These are phyloP conservation scores for Tetrahymena malaccensis DNA, from an alignment of 73 alveolate genomes.

Conservation along the genomic window DNA sequence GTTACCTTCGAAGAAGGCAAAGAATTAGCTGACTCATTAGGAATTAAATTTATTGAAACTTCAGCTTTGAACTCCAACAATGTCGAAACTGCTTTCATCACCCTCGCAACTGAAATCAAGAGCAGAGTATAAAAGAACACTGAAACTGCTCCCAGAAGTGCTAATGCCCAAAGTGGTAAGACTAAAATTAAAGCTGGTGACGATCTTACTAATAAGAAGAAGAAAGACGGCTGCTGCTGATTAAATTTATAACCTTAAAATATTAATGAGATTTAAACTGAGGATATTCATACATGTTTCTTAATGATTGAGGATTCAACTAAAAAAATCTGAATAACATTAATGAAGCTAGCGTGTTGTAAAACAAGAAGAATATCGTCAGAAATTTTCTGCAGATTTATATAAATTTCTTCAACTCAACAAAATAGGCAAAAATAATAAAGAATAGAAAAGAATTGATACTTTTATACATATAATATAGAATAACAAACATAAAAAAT, in stretches of 20 bases:
- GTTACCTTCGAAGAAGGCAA: slow-evolving; percentile 68
- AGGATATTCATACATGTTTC: not conserved
- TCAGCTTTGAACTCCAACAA: slow-evolving; percentile 47
- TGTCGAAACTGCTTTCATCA: slow-evolving; percentile 34
- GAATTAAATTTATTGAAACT: slow-evolving; percentile 53
- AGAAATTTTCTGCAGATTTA: not conserved
- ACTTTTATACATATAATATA: not conserved
- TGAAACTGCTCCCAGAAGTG: slow-evolving; percentile 18
- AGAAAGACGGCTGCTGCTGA: slow-evolving; percentile 36
- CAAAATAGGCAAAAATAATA: not conserved
- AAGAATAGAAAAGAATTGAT: not conserved
- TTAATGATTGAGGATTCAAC: not conserved
- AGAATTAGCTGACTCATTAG: slow-evolving; percentile 61
- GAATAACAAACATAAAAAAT: not conserved
- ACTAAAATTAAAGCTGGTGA: not conserved
- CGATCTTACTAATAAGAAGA: not conserved
- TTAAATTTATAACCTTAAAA: not conserved
- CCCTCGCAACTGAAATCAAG: slow-evolving; percentile 47
- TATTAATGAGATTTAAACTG: not conserved
- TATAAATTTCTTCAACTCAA: not conserved
- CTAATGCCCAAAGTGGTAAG: not conserved
- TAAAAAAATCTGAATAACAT: not conserved
- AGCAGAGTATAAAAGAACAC: slow-evolving; percentile 31
- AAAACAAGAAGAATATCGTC: not conserved
- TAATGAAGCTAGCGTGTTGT: not conserved